phyloP scores from a whole-genome alignment of 169 alveolate genomes.

The Plasmodium sp. region DNA sequence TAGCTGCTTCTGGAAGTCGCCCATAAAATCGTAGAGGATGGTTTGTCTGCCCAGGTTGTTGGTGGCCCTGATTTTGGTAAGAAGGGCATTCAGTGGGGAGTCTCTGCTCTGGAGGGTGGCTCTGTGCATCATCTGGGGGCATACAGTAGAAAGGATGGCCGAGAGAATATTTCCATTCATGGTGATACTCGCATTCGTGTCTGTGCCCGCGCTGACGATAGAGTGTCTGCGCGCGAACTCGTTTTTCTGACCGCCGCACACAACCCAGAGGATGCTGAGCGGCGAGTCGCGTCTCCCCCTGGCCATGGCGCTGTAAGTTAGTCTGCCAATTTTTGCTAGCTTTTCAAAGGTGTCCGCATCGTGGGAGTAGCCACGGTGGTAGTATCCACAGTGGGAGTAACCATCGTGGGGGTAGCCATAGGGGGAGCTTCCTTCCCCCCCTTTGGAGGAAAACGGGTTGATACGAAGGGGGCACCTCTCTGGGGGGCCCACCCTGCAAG shows the following conservation, averaged over 20 bases:
- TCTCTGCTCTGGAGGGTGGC: not conserved
- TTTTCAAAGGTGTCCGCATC: constrained; percentile 1
- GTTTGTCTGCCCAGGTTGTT: not conserved
- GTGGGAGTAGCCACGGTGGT: not conserved
- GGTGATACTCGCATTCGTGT: not conserved
- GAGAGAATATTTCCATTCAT: not conserved
- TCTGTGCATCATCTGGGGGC: not conserved
- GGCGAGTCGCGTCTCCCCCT: not conserved
- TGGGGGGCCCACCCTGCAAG: not conserved
- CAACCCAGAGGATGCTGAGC: constrained; percentile 18
- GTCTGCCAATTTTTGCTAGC: constrained; percentile 6
- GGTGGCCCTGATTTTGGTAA: constrained; percentile 10
- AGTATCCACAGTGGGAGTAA: not conserved
- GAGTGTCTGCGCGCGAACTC: not conserved
- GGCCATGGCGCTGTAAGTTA: constrained; percentile 13
- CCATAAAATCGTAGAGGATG: constrained; percentile 29
- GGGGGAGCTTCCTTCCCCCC: not conserved
- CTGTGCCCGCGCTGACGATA: not conserved
- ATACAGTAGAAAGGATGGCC: not conserved
- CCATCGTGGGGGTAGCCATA: not conserved
- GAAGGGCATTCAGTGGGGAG: not conserved
- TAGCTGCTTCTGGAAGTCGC: constrained; percentile 36
- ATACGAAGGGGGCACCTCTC: not conserved
- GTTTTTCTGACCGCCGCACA: constrained; percentile 6
- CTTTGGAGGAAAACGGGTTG: not conserved